Base-by-base conservation (phyloP, 495 filamentous ascomycete genomes). In the Aspergillus egyptiacus region DNA sequence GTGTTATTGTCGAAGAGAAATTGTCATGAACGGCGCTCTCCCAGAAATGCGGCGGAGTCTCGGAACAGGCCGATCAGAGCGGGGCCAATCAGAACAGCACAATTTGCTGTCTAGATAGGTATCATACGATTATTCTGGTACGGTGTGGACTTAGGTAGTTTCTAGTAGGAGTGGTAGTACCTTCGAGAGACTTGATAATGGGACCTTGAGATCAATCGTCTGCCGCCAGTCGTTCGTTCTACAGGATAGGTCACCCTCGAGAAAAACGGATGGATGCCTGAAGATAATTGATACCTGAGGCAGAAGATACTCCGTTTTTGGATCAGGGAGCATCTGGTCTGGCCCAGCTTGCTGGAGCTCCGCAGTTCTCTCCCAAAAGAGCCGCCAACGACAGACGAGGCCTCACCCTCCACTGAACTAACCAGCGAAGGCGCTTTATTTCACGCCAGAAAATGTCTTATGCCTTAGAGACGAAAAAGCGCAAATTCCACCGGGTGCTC, bases 401-500 rank as follows among this genome's bases (percentile, higher is more conserved):
- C 27, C 5, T 10, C 33, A 13, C 20, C 27, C 9, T 20, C 22
- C 30, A 23, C 17, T 20, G 10, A 4, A n/a, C 14, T 27, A 8
- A 6, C 22, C 15, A 13, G 20, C 13, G 8, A 35, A 24, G 14
- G 22, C 15, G n/a, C 14, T 32, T 33, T 22, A 36, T 19, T 36
- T 32, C 13, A 8, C 37, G 9, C 41, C 34, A n/a, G 38, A 64
- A 62, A 14, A 74, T 81, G 64, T 75, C 77, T 9, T 77, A 75
- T 58, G 73, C 70, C 3, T 58, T 74, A 8, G 71, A 75, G 43
- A 75, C 74, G 6, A 79, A 76, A 42, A 79, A 79, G 57, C 69
- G 75, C 20, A 79, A 80, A 46, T 78, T 78, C 31, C 68, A 78
- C 40, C 69, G 69, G n/a, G 69, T 77, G 6, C 65, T 86, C 2